Conservation (phyloP, 768 basidiomycete species). For the Galerina sulciceps region DNA sequence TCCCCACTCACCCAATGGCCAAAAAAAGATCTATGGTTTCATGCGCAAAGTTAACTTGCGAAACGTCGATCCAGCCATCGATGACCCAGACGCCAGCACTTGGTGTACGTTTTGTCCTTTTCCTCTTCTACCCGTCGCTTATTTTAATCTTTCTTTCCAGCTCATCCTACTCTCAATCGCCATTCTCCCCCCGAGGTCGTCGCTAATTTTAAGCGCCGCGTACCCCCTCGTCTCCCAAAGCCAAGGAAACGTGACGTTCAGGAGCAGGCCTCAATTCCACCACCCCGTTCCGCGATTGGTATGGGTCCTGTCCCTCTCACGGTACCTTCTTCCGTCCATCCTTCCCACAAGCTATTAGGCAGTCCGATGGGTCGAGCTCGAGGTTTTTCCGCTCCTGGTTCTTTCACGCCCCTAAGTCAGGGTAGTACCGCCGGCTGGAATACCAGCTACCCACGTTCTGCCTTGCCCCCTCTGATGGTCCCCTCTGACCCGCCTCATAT, state of each 20-base stretch:
- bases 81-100: constrained; percentile 94
- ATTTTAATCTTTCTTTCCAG: constrained; percentile 31
- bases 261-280: constrained; percentile 71
- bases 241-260: constrained; percentile 80
- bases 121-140: constrained; percentile 15
- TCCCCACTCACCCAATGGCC: constrained; percentile 1
- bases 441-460: constrained; percentile 59
- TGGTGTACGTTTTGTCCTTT: constrained; percentile 74
- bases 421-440: constrained; percentile 62
- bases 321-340: constrained; percentile 53
- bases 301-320: constrained; percentile 72
- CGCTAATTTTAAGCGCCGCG: constrained; percentile 93
- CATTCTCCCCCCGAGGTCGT: constrained; percentile 90
- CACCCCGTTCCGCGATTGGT: constrained; percentile 76
- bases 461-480: constrained; percentile 82
- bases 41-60: constrained; percentile 97
- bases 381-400: constrained; percentile 84
- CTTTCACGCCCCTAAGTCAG: constrained; percentile 74
- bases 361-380: constrained; percentile 59
- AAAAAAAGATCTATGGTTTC: constrained; percentile 89
- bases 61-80: constrained; percentile 93
- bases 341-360: constrained; percentile 41
- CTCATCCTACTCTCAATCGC: constrained; percentile 90
- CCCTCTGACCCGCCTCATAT: constrained; percentile 74
- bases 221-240: constrained; percentile 90